Conservation (phyloP, 805 yeast species). For the Yarrowia bubula region DNA sequence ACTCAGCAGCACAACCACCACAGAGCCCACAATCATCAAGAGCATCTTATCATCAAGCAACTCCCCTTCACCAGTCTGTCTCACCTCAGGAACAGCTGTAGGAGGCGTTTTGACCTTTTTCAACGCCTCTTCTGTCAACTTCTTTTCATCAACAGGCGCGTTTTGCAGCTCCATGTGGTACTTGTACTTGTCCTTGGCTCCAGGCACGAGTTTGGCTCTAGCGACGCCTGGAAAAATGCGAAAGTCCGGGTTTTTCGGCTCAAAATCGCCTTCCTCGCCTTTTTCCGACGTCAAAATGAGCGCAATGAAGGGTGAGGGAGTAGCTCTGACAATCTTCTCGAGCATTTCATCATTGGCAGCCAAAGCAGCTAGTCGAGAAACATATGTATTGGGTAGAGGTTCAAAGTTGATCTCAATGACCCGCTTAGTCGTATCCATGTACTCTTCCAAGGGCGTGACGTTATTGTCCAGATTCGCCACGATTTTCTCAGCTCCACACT, state of each 20-base stretch:
- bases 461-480: conserved; percentile 45
- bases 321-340: conserved; percentile 55
- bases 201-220: background rate
- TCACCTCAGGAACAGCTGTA: background rate
- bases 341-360: conserved; percentile 48
- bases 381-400: background rate
- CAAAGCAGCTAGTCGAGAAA: conserved; percentile 33
- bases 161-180: conserved; percentile 20
- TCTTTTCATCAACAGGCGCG: background rate
- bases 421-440: conserved; percentile 17
- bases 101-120: conserved; percentile 16
- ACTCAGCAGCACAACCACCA: background rate
- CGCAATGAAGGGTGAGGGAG: conserved; percentile 73
- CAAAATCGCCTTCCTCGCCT: conserved; percentile 30
- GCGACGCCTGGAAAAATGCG: background rate
- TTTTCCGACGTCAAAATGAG: conserved; percentile 53
- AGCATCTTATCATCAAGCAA: background rate
- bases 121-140: conserved; percentile 7
- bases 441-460: conserved; percentile 29
- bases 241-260: conserved; percentile 7
- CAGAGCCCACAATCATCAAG: conserved; percentile 8
- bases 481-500: conserved; percentile 50
- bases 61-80: conserved; percentile 6
- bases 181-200: conserved; percentile 24
- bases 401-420: conserved; percentile 19